Evolutionary conservation across 257 asterid species (phyloP), one percentile per base, ranked within the genome.

Genomic region (Penstemon davidsonii): DNA sequence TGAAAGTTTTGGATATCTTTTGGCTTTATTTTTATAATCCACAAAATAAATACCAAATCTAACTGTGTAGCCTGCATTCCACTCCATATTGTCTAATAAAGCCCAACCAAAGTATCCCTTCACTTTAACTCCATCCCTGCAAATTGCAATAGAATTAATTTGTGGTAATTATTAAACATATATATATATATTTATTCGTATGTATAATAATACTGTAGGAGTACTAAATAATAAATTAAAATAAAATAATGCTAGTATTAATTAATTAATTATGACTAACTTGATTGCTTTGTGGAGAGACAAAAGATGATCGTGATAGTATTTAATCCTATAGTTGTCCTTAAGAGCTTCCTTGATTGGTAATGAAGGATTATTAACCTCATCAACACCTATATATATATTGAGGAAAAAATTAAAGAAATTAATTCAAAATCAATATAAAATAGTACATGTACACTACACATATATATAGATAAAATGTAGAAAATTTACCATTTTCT

Each of bases 401-500:
- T 1, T 25, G 2, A 25, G 33, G 33, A 25, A 25, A 25, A 25
- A 25, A 15, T 15, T 25, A 25, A 25, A 25, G 1, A 2, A 25
- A 25, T 25, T 25, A 0, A 1, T 25, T 25, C 33, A 25, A 25
- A 25, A 25, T 25, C 2, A 25, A 25, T 25, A 25, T 25, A 25
- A 25, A 25, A 25, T 25, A 25, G 33, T 2, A 1, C 1, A 2
- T 46, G 12, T 4, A 7, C 11, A 9, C 51, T 0, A 45, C 9
- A 7, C n/a, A n/a, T n/a, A n/a, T n/a, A n/a, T 46, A 7, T 46
- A 6, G 12, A 46, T 9, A 46, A 7, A 9, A 4, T 7, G 3
- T 9, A 46, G 52, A 46, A 3, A 46, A 18, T 0, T 18, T 73
- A 78, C 82, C 82, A 55, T 78, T 78, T 15, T 78, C 76, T 3